Evolutionary conservation across 2,329 filamentous ascomycete genomes (phyloP).

Genomic region (Didymella keratinophila): DNA sequence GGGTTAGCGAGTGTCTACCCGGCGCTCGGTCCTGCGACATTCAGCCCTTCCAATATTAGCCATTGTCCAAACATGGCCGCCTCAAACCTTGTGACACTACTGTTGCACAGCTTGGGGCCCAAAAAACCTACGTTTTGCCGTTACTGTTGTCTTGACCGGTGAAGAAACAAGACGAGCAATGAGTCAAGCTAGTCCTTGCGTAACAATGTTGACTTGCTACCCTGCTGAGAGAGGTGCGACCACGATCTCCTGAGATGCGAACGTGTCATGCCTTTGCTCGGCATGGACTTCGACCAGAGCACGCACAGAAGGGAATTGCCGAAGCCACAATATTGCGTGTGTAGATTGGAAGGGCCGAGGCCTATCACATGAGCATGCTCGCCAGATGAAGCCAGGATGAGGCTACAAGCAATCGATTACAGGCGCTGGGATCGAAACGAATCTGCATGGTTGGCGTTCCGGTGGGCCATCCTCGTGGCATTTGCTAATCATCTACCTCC

Average conservation of each 20-base stretch:
- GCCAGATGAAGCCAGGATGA: neutral
- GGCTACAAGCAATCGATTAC: neutral
- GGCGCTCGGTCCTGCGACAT: neutral
- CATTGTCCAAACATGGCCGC: neutral
- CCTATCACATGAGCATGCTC: neutral
- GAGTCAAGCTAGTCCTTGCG: neutral
- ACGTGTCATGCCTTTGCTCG: neutral
- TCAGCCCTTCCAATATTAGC: constrained; percentile 12
- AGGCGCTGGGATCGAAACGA: constrained; percentile 6
- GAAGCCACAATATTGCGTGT: neutral
- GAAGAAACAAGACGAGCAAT: neutral
- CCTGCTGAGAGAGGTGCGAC: neutral
- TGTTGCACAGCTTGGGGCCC: constrained; percentile 3
- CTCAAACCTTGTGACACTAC: neutral
- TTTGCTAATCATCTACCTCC: neutral
- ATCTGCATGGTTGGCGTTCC: neutral
- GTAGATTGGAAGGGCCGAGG: neutral
- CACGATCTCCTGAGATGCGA: neutral
- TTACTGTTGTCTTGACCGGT: neutral
- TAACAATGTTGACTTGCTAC: neutral
- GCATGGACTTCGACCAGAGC: neutral
- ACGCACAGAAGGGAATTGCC: neutral
- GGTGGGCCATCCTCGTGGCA: neutral
- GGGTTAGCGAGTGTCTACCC: neutral
- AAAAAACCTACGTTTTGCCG: neutral